Conservation (phyloP, 2,329 filamentous ascomycete species). For the Penicillium sclerotigenum region DNA sequence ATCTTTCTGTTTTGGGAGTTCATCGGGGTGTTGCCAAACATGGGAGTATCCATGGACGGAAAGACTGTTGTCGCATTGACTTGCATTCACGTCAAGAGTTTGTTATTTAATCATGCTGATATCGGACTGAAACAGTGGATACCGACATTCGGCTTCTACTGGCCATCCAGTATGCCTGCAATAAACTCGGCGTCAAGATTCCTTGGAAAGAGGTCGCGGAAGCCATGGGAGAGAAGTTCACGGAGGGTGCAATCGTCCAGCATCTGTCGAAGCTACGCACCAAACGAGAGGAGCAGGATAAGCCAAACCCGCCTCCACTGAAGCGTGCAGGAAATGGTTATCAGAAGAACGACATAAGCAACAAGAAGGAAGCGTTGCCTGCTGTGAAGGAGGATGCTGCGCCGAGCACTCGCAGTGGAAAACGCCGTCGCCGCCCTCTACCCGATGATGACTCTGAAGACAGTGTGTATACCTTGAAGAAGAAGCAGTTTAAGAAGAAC, state of each 20-base stretch:
- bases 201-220: slow-evolving; percentile 44
- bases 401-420: neutral
- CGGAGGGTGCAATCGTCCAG: slow-evolving; percentile 46
- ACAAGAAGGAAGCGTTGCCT: neutral
- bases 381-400: neutral
- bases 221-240: slow-evolving; percentile 41
- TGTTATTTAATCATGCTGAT: slow-evolving; percentile 11
- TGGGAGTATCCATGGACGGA: neutral
- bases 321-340: slow-evolving; percentile 26
- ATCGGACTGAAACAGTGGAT: slow-evolving; percentile 32
- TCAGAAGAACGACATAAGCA: neutral
- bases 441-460: neutral
- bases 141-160: slow-evolving; percentile 45
- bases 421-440: neutral
- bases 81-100: neutral
- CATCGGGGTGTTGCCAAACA: neutral
- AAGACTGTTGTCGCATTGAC: neutral
- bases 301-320: slow-evolving; percentile 41
- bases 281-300: slow-evolving; percentile 32
- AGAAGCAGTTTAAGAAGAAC: neutral
- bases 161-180: slow-evolving; percentile 43
- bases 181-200: slow-evolving; percentile 36
- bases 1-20: neutral
- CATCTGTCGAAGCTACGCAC: slow-evolving; percentile 46
- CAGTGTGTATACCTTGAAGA: neutral